These are phyloP conservation scores for Boletus rubropictus DNA, from an alignment of 768 basidiomycete genomes.

Conservation along the genomic window DNA sequence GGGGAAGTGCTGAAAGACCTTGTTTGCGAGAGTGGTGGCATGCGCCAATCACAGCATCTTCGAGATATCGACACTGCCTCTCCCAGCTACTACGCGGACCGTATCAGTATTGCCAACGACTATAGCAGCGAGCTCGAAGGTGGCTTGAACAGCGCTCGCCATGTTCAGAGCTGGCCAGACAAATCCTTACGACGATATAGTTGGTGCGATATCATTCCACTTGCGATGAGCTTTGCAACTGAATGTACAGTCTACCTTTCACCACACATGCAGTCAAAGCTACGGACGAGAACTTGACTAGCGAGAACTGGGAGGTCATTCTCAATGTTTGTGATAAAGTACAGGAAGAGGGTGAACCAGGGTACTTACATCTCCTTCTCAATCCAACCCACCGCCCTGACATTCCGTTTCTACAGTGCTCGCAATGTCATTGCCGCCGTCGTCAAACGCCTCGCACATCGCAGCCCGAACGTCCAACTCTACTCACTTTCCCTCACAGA, in stretches of 20 bases:
- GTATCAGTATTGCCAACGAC: slow-evolving; percentile 12
- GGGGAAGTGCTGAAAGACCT: slow-evolving; percentile 1
- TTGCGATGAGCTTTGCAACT: slow-evolving; percentile 3
- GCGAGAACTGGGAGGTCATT: slow-evolving; percentile 94
- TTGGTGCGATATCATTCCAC: slow-evolving; percentile 53
- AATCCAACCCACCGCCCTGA: slow-evolving; percentile 14
- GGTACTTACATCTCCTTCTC: slow-evolving; percentile 42
- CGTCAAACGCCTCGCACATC: slow-evolving; percentile 86
- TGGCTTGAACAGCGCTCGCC: slow-evolving; percentile 1
- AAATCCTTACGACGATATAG: slow-evolving; percentile 87
- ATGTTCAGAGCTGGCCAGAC: slow-evolving; percentile 70
- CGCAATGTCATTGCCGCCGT: slow-evolving; percentile 79
- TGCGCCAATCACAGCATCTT: slow-evolving; percentile 12
- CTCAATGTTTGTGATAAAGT: slow-evolving; percentile 97
- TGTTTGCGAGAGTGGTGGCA: not conserved
- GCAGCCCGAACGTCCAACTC: slow-evolving; percentile 95
- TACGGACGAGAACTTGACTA: slow-evolving; percentile 94
- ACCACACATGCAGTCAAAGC: slow-evolving; percentile 63
- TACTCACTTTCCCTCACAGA: slow-evolving; percentile 87
- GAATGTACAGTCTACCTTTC: not conserved
- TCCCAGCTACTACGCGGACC: slow-evolving; percentile 16
- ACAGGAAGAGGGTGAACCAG: slow-evolving; percentile 76
- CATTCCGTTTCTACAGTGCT: slow-evolving; percentile 50
- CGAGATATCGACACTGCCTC: slow-evolving; percentile 27
- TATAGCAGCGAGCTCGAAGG: slow-evolving; percentile 10